Conservation (phyloP, 345 rosid genomes). For the Stellera chamaejasme region DNA sequence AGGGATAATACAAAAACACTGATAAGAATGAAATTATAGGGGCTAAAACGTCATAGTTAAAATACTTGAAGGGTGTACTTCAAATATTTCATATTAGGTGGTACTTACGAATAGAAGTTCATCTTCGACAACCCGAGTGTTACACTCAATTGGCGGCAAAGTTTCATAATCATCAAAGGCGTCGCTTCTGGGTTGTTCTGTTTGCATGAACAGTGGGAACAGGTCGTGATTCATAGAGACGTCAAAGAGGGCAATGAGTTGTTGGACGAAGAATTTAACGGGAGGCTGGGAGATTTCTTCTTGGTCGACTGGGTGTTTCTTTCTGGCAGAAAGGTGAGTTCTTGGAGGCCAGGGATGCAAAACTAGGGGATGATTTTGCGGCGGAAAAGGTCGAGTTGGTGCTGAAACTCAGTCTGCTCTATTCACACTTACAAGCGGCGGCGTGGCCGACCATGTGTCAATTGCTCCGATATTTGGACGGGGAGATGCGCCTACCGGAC, state of each 20-base stretch:
- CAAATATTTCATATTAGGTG: too few species aligned
- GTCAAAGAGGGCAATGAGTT: conserved; percentile 58
- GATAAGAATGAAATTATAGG: too few species aligned
- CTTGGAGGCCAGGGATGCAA: conserved; percentile 27
- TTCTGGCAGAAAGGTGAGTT: background rate
- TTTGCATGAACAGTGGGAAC: conserved; percentile 62
- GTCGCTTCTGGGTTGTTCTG: conserved; percentile 51
- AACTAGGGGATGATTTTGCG: conserved; percentile 25
- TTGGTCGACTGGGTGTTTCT: conserved; percentile 1
- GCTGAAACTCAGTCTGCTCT: background rate
- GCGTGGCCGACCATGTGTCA: background rate
- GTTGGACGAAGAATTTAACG: conserved; percentile 44
- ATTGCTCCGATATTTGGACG: background rate
- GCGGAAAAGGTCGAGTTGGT: background rate
- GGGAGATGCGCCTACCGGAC: background rate
- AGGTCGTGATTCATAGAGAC: conserved; percentile 57
- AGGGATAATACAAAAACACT: too few species aligned
- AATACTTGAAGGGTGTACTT: too few species aligned
- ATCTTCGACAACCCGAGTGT: conserved; percentile 31
- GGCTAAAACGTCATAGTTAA: too few species aligned
- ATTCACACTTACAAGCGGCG: background rate
- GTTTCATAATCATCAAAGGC: conserved; percentile 42
- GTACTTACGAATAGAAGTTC: too few species aligned
- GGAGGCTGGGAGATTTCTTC: conserved; percentile 49
- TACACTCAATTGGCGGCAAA: conserved; percentile 43